Evolutionary conservation across 2,329 filamentous ascomycete species (phyloP), one percentile per base, ranked within the genome.

Genomic region (Pseudogymnoascus pannorum): DNA sequence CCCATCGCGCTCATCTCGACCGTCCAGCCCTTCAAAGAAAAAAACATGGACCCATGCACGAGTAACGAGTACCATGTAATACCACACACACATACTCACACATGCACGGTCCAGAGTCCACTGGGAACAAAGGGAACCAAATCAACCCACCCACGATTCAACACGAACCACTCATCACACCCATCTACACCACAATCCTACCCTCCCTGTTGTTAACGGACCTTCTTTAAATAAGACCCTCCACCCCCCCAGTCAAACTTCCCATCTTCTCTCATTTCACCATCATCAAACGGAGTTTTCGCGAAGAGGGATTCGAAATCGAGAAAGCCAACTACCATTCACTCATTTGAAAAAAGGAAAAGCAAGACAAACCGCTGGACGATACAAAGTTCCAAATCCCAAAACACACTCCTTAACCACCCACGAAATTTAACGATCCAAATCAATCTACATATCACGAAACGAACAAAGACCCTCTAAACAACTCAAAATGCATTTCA

Each of bases 401-500:
- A 4, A 29, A 29, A 29, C 31, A 48, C 42, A 48, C 42, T 48
- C 42, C 42, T 48, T 48, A 48, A 9, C 12, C 42, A 26, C 42
- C 42, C 42, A 48, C 42, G 42, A 48, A 42, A 48, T 14, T 48
- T 48, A 48, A 48, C 42, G 42, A 48, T 48, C 42, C 22, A 12
- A 42, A n/a, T 16, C 26, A 4, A 4, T 29, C 26, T 4, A 12
- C 9, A 40, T 11, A 42, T 16, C 40, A 26, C 42, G 42, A 24
- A 44, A 40, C 36, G 2, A 40, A 18, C n/a, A 9, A 20, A 57
- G 4, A 31, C 14, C 33, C 57, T 36, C 14, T 24, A 33, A 44
- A 18, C 35, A 22, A 42, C 16, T 57, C 33, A 57, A 48, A 22
- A 66, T 66, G 65, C 57, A 63, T 31, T 31, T 40, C 48, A 59